Evolutionary conservation across 176 grass and related monocot genomes (phyloP), one percentile per base, ranked within the genome.

Genomic region (Avena eriantha): DNA sequence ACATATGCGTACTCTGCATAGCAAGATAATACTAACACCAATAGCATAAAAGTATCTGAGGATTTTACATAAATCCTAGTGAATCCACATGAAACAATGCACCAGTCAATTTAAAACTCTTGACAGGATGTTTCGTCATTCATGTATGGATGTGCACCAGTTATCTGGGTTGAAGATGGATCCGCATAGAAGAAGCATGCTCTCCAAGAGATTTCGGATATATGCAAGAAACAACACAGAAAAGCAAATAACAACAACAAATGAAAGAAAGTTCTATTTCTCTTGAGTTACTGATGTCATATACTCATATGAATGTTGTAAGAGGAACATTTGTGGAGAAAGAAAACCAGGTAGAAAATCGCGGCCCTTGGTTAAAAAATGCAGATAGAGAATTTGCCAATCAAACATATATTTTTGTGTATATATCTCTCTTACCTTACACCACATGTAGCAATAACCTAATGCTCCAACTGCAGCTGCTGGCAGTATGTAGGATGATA

Each of bases 391-490:
- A 81, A 47, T 49, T 66, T 81, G 23, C 18, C 22, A 47, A 77
- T 14, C 11, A 46, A 17, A 67, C 3, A 21, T 3, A 2, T 47
- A 41, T 66, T 24, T 26, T 49, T 47, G 0, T 18, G 35, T 48
- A 53, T 63, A 57, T 14, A 36, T 69, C 76, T n/a, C 90, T 77
- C 73, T 85, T 95, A 89, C 96, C 92, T 96, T 98, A 90, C 90
- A 98, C 91, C 93, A 93, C 92, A 98, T 93, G n/a, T 98, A 98
- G 84, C 92, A 98, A 91, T 98, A 98, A 70, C 96, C 96, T 59
- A 94, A 79, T 79, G 92, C 88, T 84, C 96, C 96, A 94, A 98
- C 76, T 82, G 96, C 88, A 80, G 93, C 92, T 77, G 93, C 93
- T 63, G 96, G 96, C 35, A 98, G 83, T 92, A 98, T 90, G 87